These are phyloP conservation scores for Lycium barbarum DNA, from an alignment of 257 asterid species.

Conservation along the genomic window DNA sequence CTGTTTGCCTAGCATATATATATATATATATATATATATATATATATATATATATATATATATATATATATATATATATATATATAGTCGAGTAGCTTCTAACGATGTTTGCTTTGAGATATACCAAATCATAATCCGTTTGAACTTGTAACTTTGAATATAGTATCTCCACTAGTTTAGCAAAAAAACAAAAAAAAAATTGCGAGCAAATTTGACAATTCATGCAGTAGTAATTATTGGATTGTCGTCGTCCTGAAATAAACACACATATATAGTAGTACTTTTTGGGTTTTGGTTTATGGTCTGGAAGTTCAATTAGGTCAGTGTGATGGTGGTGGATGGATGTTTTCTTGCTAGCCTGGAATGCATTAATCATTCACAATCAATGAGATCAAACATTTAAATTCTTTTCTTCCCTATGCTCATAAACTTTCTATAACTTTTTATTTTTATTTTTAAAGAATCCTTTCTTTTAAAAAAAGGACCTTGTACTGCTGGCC, in stretches of 20 bases:
- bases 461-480: not conserved
- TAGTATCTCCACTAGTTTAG: not conserved
- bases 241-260: not conserved
- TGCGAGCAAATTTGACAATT: not conserved
- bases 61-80: too few relatives aligned
- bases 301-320: not conserved
- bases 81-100: not conserved
- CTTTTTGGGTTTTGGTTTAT: not conserved
- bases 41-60: too few relatives aligned
- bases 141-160: not conserved
- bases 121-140: slow-evolving; percentile 8
- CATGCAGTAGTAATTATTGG: not conserved
- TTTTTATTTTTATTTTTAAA: too few relatives aligned
- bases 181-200: not conserved
- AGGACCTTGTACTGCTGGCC: not conserved
- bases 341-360: not conserved
- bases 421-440: not conserved
- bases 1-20: not conserved
- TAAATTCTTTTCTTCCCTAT: not conserved
- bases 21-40: too few relatives aligned
- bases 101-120: not conserved
- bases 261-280: not conserved
- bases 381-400: slow-evolving; percentile 20
- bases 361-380: slow-evolving; percentile 14
- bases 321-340: not conserved